These are phyloP conservation scores for Arachnomyces sp. DNA, from an alignment of 2,329 filamentous ascomycete genomes.

Conservation along the genomic window DNA sequence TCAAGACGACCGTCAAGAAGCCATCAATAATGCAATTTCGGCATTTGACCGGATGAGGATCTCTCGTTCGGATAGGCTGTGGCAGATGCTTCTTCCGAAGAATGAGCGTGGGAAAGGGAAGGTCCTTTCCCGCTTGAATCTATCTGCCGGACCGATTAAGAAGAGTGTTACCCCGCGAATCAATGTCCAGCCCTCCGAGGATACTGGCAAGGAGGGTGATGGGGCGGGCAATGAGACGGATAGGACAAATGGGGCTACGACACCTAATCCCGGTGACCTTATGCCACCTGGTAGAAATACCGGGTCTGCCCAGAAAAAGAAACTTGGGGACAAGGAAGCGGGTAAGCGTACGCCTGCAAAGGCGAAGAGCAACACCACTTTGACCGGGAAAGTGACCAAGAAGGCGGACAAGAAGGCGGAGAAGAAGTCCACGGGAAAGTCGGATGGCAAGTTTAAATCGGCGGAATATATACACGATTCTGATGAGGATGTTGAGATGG, in stretches of 20 bases:
- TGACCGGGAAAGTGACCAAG: slow-evolving; percentile 37
- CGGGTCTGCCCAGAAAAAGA: slow-evolving; percentile 26
- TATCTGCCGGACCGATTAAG: slow-evolving; percentile 35
- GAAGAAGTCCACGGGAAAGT: slow-evolving; percentile 22
- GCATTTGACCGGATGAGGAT: slow-evolving; percentile 57
- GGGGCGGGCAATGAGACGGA: slow-evolving; percentile 33
- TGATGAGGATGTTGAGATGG: slow-evolving; percentile 39
- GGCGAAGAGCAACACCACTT: slow-evolving; percentile 38
- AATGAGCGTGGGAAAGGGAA: slow-evolving; percentile 57
- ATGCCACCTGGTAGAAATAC: slow-evolving; percentile 20
- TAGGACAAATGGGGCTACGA: slow-evolving; percentile 19
- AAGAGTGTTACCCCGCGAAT: slow-evolving; percentile 32
- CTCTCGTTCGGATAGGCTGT: slow-evolving; percentile 52
- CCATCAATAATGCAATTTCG: slow-evolving; percentile 55
- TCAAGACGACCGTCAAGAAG: slow-evolving; percentile 49
- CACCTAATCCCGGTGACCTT: slow-evolving; percentile 21
- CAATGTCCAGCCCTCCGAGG: slow-evolving; percentile 30
- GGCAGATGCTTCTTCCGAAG: slow-evolving; percentile 55
- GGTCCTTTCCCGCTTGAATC: slow-evolving; percentile 51
- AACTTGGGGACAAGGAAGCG: slow-evolving; percentile 33
- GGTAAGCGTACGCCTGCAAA: slow-evolving; percentile 40
- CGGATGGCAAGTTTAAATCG: slow-evolving; percentile 44
- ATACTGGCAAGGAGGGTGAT: slow-evolving; percentile 28
- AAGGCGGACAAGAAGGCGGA: slow-evolving; percentile 36
- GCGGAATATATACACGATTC: slow-evolving; percentile 48